Percentiles rank a stretch among this genome's conserved stretches.
Evolutionary conservation across 106 monocot species (phyloP).

Genomic region (Dioscorea dumetorum): DNA sequence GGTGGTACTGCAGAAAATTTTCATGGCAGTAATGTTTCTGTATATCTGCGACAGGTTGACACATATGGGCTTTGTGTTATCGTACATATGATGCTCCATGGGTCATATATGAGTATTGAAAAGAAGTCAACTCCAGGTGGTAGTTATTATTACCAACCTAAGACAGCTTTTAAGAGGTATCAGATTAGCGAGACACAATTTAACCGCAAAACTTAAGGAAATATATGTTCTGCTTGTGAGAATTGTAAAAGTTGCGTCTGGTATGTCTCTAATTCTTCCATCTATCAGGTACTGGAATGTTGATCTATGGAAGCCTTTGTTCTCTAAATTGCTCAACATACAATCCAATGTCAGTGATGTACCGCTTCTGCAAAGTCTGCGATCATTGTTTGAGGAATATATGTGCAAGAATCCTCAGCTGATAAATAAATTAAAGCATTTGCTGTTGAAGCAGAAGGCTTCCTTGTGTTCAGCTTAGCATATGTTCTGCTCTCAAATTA

Average conservation of each 20-base stretch:
- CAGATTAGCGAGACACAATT: neutral
- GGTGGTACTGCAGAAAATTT: too few relatives aligned
- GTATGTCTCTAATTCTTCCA: neutral
- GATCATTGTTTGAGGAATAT: conserved; percentile 64
- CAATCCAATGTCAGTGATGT: conserved; percentile 53
- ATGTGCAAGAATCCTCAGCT: conserved; percentile 42
- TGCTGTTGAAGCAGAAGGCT: conserved; percentile 66
- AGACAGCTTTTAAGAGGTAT: conserved; percentile 66
- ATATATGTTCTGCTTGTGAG: too few relatives aligned
- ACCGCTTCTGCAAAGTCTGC: conserved; percentile 36
- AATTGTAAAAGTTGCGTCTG: too few relatives aligned
- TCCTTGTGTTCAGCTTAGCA: conserved; percentile 62
- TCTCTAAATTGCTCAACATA: conserved; percentile 63
- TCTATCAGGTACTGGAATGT: conserved; percentile 81
- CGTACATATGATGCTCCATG: conserved; percentile 97
- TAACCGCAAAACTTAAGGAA: too few relatives aligned
- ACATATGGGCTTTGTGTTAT: conserved; percentile 83
- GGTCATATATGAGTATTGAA: conserved; percentile 67
- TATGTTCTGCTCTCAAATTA: neutral
- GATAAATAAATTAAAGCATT: conserved; percentile 40
- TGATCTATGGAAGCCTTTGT: conserved; percentile 71
- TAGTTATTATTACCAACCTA: conserved; percentile 60
- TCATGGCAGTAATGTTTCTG: neutral
- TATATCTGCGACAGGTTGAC: conserved; percentile 60
- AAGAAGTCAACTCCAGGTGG: conserved; percentile 54